Conservation (phyloP, 108 stramenopile species). For the Schizochytrium sp. region DNA sequence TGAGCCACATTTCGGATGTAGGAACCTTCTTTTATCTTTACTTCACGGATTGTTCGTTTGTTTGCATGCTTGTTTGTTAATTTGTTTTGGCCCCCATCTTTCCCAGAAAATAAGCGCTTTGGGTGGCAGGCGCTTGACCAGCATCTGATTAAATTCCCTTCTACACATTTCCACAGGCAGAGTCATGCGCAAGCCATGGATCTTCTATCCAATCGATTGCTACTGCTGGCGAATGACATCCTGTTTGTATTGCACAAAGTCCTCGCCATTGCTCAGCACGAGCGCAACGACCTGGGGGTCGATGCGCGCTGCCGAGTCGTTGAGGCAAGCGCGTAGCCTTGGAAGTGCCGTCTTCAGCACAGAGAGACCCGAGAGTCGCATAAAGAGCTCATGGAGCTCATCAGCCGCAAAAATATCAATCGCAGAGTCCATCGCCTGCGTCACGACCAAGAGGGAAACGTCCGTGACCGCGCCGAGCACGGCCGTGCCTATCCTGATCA, state of each 20-base stretch:
- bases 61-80: too few relatives aligned
- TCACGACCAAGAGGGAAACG: background rate
- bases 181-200: too few relatives aligned
- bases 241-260: background rate
- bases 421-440: background rate
- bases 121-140: too few relatives aligned
- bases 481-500: background rate
- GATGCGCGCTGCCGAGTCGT: background rate
- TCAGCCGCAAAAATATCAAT: background rate
- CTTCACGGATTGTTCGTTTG: too few relatives aligned
- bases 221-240: background rate
- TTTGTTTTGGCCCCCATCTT: too few relatives aligned
- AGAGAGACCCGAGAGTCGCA: background rate
- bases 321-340: background rate
- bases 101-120: too few relatives aligned
- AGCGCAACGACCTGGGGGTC: background rate
- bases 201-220: too few relatives aligned
- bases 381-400: background rate
- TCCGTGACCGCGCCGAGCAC: background rate
- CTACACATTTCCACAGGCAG: too few relatives aligned
- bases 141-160: too few relatives aligned
- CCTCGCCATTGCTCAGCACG: background rate
- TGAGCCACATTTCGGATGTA: too few relatives aligned
- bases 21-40: too few relatives aligned
- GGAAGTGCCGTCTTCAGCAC: background rate